A percentile compares a stretch with the other conserved stretches of the same genome.
Evolutionary conservation across 495 filamentous ascomycete genomes (phyloP).

Genomic region (Chaetomidium leptoderma): DNA sequence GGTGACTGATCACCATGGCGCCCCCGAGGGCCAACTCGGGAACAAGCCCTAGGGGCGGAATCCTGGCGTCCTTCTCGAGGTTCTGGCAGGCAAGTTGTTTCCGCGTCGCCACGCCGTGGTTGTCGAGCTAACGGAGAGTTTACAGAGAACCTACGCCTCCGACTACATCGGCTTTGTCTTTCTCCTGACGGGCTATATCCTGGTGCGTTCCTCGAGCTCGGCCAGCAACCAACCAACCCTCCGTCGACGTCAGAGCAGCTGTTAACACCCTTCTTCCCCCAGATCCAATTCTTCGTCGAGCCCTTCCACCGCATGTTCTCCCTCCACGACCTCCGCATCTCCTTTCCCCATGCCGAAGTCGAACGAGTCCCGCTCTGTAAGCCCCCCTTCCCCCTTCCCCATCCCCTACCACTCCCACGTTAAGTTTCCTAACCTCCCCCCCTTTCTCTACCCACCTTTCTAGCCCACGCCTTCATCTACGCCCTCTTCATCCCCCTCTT

Average conservation of each 20-base stretch:
- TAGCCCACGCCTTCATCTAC: slow-evolving; percentile 72
- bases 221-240: neutral
- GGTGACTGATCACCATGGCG: slow-evolving; percentile 43
- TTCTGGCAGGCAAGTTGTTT: slow-evolving; percentile 49
- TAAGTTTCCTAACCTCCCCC: neutral
- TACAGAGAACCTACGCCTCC: slow-evolving; percentile 71
- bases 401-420: neutral
- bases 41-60: slow-evolving; percentile 10
- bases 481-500: slow-evolving; percentile 65
- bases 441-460: neutral
- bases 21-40: slow-evolving; percentile 25
- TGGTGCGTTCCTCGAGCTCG: slow-evolving; percentile 45
- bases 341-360: slow-evolving; percentile 77
- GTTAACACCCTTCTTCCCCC: neutral
- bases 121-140: neutral
- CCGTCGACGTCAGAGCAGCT: neutral
- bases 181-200: slow-evolving; percentile 60
- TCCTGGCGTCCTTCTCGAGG: slow-evolving; percentile 41
- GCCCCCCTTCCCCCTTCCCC: slow-evolving; percentile 25
- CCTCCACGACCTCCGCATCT: slow-evolving; percentile 76
- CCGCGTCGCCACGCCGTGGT: too few relatives aligned
- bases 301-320: slow-evolving; percentile 88
- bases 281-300: slow-evolving; percentile 67
- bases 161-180: slow-evolving; percentile 79
- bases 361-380: slow-evolving; percentile 79